Percentiles rank a stretch among this genome's conserved stretches.
Evolutionary conservation across 2,329 filamentous ascomycete species (phyloP).

Genomic region (Penicillium sp.): DNA sequence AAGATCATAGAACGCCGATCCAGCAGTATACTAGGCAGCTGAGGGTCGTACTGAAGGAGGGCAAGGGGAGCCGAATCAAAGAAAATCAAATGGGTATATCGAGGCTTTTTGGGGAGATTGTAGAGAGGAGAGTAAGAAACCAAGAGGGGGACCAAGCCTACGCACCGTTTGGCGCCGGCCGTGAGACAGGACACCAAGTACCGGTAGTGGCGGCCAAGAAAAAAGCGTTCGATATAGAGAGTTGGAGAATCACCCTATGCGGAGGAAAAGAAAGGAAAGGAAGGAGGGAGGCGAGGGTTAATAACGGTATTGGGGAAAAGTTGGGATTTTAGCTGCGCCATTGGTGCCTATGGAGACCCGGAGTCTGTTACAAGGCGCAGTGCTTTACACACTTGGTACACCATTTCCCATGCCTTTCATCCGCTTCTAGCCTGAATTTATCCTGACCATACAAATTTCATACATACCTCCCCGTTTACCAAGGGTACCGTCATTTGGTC

Average conservation of each 20-base stretch:
- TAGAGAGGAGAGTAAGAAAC: conserved; percentile 20
- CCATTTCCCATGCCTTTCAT: background rate
- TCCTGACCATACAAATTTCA: background rate
- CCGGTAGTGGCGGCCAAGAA: conserved; percentile 47
- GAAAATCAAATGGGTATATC: conserved; percentile 17
- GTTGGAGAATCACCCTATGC: conserved; percentile 30
- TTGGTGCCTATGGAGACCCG: conserved; percentile 17
- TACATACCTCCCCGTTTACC: background rate
- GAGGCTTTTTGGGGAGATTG: conserved; percentile 14
- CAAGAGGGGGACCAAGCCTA: conserved; percentile 44
- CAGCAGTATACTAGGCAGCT: conserved; percentile 14
- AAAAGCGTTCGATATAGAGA: conserved; percentile 36
- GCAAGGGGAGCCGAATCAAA: conserved; percentile 12
- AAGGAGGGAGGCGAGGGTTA: conserved; percentile 21
- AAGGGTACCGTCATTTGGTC: background rate
- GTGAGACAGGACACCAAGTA: conserved; percentile 48
- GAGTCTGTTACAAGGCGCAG: conserved; percentile 13
- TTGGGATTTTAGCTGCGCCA: conserved; percentile 25
- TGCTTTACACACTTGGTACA: background rate
- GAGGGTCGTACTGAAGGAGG: conserved; percentile 11
- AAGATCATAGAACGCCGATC: conserved; percentile 23
- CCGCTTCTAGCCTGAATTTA: background rate
- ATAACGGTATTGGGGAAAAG: conserved; percentile 18
- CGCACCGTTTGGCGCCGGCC: conserved; percentile 48
- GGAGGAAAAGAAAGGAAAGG: conserved; percentile 9